phyloP scores from a whole-genome alignment of 768 basidiomycete genomes.

The Auricularia sp. region DNA sequence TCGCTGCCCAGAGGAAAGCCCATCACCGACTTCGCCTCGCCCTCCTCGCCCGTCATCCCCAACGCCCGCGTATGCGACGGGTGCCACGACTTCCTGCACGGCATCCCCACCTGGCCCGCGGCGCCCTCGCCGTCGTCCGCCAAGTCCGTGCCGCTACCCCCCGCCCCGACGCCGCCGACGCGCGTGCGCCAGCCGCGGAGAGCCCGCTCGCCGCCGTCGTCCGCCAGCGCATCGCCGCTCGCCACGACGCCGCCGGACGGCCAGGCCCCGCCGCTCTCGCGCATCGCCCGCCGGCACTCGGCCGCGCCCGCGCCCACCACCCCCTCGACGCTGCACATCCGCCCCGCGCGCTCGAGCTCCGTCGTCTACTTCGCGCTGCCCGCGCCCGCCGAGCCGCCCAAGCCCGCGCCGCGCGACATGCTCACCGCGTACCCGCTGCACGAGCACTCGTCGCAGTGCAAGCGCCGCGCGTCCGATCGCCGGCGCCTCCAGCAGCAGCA shows the following conservation, averaged over 20 bases:
- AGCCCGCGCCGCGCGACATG: not conserved
- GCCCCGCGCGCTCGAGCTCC: not conserved
- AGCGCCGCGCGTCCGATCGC: not conserved
- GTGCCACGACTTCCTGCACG: conserved; percentile 68
- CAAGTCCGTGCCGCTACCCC: conserved; percentile 33
- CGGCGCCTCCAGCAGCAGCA: not conserved
- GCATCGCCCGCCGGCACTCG: not conserved
- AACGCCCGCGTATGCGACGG: conserved; percentile 64
- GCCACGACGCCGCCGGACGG: conserved; percentile 17
- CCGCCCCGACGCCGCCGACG: conserved; percentile 24
- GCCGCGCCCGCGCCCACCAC: not conserved
- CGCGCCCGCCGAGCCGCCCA: not conserved
- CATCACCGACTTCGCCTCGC: conserved; percentile 45
- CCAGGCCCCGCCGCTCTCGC: conserved; percentile 14
- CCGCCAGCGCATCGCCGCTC: conserved; percentile 22
- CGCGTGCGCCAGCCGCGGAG: conserved; percentile 20
- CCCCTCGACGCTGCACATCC: not conserved
- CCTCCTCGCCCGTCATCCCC: conserved; percentile 43
- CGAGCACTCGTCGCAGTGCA: not conserved
- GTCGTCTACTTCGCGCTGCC: not conserved
- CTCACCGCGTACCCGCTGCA: not conserved
- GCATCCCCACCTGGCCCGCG: conserved; percentile 23
- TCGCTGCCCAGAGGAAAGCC: conserved; percentile 57
- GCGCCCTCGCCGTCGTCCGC: not conserved
- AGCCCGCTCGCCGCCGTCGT: conserved; percentile 29